These are phyloP conservation scores for Cucurbitaria berberidis DNA, from an alignment of 2,329 filamentous ascomycete genomes.

Conservation along the genomic window DNA sequence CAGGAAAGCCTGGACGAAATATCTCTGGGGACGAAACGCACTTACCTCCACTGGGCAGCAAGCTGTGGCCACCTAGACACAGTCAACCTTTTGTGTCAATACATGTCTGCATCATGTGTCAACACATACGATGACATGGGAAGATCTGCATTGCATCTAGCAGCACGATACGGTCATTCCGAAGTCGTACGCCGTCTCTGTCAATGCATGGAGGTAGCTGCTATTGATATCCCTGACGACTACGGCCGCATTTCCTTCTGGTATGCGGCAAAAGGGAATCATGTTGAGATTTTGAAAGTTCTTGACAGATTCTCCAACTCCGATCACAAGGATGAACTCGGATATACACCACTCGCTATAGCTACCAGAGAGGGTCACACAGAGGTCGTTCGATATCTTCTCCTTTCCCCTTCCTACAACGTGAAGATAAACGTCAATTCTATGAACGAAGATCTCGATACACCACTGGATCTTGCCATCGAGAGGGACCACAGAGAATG, in stretches of 20 bases:
- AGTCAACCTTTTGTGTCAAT: not conserved
- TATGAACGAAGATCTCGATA: not conserved
- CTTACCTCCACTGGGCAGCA: conserved; percentile 2
- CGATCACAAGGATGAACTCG: not conserved
- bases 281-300: not conserved
- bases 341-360: not conserved
- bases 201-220: not conserved
- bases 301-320: not conserved
- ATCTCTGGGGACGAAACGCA: not conserved
- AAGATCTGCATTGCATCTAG: not conserved
- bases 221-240: not conserved
- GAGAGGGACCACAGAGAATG: not conserved
- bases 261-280: not conserved
- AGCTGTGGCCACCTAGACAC: not conserved
- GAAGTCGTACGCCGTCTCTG: not conserved
- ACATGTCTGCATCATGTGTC: not conserved
- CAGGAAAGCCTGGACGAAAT: too few relatives aligned
- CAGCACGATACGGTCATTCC: not conserved
- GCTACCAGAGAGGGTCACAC: not conserved
- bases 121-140: not conserved
- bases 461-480: not conserved
- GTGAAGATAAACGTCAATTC: not conserved
- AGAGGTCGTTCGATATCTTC: not conserved
- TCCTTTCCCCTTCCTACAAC: not conserved
- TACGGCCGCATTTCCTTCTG: not conserved